phyloP scores from a whole-genome alignment of 192 early-diverging fungal species.

The Chytriomyces hyalinus region DNA sequence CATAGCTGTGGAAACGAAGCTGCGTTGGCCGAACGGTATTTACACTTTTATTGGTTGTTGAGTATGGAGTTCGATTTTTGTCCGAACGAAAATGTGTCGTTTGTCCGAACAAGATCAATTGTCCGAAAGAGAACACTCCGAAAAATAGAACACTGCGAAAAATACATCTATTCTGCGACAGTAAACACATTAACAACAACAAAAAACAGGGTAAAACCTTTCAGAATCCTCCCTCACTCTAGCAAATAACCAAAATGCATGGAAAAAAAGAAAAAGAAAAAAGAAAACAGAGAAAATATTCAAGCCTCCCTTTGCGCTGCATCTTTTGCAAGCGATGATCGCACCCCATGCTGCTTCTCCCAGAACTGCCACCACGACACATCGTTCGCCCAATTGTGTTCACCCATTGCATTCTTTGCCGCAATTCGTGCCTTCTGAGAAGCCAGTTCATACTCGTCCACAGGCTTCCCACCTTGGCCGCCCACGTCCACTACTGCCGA shows the following conservation, averaged over 20 bases:
- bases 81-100: no score
- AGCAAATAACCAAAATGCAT: neutral
- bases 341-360: constrained; percentile 20
- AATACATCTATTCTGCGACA: no score
- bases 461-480: neutral
- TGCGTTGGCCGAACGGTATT: neutral
- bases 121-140: no score
- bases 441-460: constrained; percentile 15
- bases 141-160: no score
- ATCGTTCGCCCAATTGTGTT: constrained; percentile 26
- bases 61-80: no score
- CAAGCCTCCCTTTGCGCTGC: neutral
- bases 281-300: neutral
- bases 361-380: constrained; percentile 30
- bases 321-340: neutral
- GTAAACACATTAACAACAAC: neutral
- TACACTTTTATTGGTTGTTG: no score
- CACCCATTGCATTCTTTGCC: constrained; percentile 15
- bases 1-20: neutral
- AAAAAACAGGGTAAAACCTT: neutral
- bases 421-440: constrained; percentile 7
- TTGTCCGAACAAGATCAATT: no score
- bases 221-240: neutral
- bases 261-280: neutral
- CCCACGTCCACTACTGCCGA: neutral